Percentiles rank a stretch among this genome's conserved stretches.
phyloP scores from a whole-genome alignment of 352 stramenopile species.

The Pythium sp. region DNA sequence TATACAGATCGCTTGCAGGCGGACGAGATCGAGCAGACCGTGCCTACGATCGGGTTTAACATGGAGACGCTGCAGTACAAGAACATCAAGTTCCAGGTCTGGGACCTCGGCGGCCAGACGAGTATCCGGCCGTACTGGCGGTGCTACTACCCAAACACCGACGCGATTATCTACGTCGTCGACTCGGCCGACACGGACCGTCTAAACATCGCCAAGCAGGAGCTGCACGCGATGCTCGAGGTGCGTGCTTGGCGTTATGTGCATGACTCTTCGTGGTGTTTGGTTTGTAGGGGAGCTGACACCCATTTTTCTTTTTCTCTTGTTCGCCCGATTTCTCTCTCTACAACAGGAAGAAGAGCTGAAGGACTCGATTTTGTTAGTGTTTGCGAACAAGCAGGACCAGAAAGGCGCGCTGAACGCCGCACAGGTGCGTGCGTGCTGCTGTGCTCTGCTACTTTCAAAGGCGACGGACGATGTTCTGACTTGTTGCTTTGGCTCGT shows the following conservation, averaged over 20 bases:
- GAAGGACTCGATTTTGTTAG: conserved; percentile 97
- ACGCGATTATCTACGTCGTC: conserved; percentile 96
- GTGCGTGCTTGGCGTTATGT: conserved; percentile 20
- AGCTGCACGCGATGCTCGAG: conserved; percentile 98
- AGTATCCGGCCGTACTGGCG: conserved; percentile 99
- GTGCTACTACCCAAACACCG: conserved; percentile 99
- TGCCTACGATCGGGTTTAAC: conserved; percentile 99
- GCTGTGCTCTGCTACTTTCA: not conserved
- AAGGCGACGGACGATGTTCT: not conserved
- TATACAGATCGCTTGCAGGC: conserved; percentile 68
- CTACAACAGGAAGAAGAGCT: conserved; percentile 95
- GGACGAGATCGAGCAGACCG: conserved; percentile 97
- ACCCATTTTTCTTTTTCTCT: not conserved
- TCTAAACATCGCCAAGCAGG: conserved; percentile 96
- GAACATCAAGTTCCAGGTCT: conserved; percentile 98
- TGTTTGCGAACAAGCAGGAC: conserved; percentile 99
- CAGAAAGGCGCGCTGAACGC: conserved; percentile 93
- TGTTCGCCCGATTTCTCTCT: conserved; percentile 5
- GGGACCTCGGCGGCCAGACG: conserved; percentile 99
- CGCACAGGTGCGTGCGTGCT: conserved; percentile 52
- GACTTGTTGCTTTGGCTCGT: not conserved
- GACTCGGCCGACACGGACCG: conserved; percentile 96
- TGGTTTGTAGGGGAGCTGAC: not conserved
- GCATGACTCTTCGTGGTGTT: not conserved
- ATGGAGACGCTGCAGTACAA: conserved; percentile 92